Percentiles rank a stretch among this genome's conserved stretches.
These are phyloP conservation scores for Diddensiella santjacobensis DNA, from an alignment of 805 yeast species.

Conservation along the genomic window DNA sequence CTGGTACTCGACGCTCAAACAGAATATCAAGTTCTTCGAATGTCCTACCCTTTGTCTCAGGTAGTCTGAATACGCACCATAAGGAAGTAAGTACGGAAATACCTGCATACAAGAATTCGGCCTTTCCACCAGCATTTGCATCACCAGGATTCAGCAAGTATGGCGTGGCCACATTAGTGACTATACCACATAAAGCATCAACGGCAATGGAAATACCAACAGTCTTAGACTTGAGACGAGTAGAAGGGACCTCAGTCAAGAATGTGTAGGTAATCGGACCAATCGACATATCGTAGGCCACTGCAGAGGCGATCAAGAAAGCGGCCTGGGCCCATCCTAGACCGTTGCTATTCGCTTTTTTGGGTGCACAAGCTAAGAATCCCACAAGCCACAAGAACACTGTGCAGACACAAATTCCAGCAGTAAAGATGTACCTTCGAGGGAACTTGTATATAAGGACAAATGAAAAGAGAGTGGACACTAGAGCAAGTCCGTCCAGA, in stretches of 20 bases:
- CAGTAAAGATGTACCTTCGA: conserved; percentile 21
- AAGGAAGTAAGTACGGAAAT: conserved; percentile 29
- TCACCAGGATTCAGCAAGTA: conserved; percentile 44
- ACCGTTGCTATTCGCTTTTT: conserved; percentile 11
- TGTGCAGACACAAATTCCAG: conserved; percentile 13
- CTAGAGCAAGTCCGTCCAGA: conserved; percentile 43
- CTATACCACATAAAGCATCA: conserved; percentile 24
- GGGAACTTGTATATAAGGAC: conserved; percentile 20
- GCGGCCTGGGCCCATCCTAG: conserved; percentile 36
- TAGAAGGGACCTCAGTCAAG: conserved; percentile 5
- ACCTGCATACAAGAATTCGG: conserved; percentile 46
- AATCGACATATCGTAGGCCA: conserved; percentile 41
- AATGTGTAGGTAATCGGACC: conserved; percentile 40
- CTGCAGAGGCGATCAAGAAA: conserved; percentile 43
- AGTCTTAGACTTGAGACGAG: conserved; percentile 5
- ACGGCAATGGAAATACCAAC: conserved; percentile 5
- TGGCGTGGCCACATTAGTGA: conserved; percentile 33
- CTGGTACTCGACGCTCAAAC: conserved; percentile 51
- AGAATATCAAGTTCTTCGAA: conserved; percentile 37
- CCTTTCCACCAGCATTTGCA: conserved; percentile 45
- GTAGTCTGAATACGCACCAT: conserved; percentile 30
- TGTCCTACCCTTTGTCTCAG: conserved; percentile 19
- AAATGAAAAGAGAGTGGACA: conserved; percentile 37
- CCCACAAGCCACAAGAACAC: conserved; percentile 19
- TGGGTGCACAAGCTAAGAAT: conserved; percentile 8